Percentiles rank a stretch among this genome's conserved stretches.
phyloP scores from a whole-genome alignment of 305 asterid species.

The Caryopteris hybrid region DNA sequence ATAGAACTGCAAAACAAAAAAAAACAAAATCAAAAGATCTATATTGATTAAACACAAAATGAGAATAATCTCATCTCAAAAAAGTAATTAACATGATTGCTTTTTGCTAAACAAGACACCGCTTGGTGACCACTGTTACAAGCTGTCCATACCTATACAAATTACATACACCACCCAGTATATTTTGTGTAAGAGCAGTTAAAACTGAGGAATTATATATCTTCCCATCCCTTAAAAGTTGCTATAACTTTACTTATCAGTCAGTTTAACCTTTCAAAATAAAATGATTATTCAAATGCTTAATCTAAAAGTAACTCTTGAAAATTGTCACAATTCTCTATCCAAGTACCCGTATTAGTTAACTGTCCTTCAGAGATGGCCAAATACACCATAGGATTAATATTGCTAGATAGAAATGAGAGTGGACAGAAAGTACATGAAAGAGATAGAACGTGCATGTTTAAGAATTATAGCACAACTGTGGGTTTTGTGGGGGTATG shows the following conservation, averaged over 20 bases:
- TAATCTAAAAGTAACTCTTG: too few relatives aligned
- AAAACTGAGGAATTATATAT: neutral
- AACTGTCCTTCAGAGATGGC: neutral
- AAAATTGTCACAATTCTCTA: too few relatives aligned
- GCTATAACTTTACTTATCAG: neutral
- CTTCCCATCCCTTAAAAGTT: neutral
- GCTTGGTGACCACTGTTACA: neutral
- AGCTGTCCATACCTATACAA: constrained; percentile 4
- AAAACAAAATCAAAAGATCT: neutral
- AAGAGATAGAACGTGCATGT: neutral
- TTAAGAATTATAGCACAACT: neutral
- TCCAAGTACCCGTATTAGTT: too few relatives aligned
- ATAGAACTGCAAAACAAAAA: neutral
- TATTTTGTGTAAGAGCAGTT: neutral
- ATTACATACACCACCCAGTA: neutral
- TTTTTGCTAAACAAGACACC: neutral
- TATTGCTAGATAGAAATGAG: neutral
- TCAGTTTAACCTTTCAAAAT: too few relatives aligned
- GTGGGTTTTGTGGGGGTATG: neutral
- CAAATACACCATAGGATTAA: neutral
- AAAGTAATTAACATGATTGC: neutral
- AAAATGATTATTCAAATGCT: too few relatives aligned
- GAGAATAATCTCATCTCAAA: neutral
- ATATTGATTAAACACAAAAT: neutral
- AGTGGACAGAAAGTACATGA: neutral